A percentile compares a stretch with the other conserved stretches of the same genome.
These are phyloP conservation scores for Plasmodium berghei DNA, from an alignment of 169 alveolate genomes.

Conservation along the genomic window DNA sequence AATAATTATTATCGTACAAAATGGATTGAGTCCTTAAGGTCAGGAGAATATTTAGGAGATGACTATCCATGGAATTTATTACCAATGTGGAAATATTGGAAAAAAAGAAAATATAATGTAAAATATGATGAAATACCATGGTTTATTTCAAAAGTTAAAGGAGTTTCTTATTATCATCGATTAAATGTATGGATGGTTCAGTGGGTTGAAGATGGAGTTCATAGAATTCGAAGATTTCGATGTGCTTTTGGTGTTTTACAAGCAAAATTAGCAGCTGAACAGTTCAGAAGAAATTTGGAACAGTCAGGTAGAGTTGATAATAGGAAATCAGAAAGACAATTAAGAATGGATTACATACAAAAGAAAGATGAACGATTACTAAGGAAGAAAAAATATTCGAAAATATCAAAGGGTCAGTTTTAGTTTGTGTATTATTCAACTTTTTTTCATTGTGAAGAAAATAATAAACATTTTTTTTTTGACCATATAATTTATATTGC, in stretches of 20 bases:
- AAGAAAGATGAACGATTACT: conserved; percentile 76
- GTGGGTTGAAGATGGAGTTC: conserved; percentile 90
- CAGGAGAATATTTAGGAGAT: conserved; percentile 88
- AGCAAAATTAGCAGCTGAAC: conserved; percentile 89
- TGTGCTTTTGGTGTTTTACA: conserved; percentile 89
- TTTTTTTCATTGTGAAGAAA: background rate
- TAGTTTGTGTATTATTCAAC: background rate
- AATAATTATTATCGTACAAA: conserved; percentile 53
- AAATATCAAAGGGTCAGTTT: conserved; percentile 71
- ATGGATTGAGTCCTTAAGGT: conserved; percentile 78
- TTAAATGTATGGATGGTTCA: conserved; percentile 89
- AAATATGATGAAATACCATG: conserved; percentile 79
- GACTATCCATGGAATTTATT: conserved; percentile 86
- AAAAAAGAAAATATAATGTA: conserved; percentile 86
- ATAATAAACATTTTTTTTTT: background rate
- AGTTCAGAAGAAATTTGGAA: conserved; percentile 80
- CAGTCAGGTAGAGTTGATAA: conserved; percentile 84
- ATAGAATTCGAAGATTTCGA: conserved; percentile 87
- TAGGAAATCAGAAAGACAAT: conserved; percentile 82
- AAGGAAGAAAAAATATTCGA: conserved; percentile 74
- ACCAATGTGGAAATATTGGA: conserved; percentile 83
- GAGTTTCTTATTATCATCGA: conserved; percentile 82
- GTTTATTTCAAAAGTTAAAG: conserved; percentile 80
- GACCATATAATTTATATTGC: too few species aligned
- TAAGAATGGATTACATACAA: conserved; percentile 80